A percentile compares a stretch with the other conserved stretches of the same genome.
phyloP scores from a whole-genome alignment of 2,329 filamentous ascomycete genomes.

The Onygenales sp. region DNA sequence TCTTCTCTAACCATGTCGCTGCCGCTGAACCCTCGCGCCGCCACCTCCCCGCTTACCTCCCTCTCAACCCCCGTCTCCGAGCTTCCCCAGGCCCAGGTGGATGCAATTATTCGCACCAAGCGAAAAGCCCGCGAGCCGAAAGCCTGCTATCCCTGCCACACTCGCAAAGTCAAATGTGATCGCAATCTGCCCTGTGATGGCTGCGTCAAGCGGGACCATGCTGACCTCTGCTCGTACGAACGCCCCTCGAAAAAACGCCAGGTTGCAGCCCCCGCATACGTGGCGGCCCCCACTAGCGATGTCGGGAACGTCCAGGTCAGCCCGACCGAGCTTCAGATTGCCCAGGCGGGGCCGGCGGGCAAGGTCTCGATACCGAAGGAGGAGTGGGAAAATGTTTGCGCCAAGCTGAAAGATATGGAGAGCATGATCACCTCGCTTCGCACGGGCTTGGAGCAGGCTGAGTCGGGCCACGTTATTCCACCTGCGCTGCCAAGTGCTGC shows the following conservation, averaged over 20 bases:
- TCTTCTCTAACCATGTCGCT: background rate
- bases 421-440: constrained; percentile 30
- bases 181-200: constrained; percentile 40
- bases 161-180: constrained; percentile 41
- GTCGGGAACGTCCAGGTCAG: background rate
- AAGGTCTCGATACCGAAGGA: constrained; percentile 32
- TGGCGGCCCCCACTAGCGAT: constrained; percentile 12
- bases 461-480: constrained; percentile 17
- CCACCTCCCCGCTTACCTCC: constrained; percentile 8
- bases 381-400: constrained; percentile 36
- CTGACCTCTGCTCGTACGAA: constrained; percentile 40
- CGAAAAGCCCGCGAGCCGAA: constrained; percentile 39
- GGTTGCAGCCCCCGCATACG: constrained; percentile 17
- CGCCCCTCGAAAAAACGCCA: constrained; percentile 37
- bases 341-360: constrained; percentile 1
- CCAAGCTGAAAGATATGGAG: constrained; percentile 34
- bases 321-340: background rate
- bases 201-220: constrained; percentile 40
- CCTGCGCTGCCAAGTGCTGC: constrained; percentile 5
- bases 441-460: constrained; percentile 28
- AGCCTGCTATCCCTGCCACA: constrained; percentile 38
- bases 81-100: constrained; percentile 36
- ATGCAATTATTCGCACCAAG: constrained; percentile 39
- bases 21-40: constrained; percentile 1
- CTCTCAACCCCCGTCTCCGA: constrained; percentile 26